phyloP scores from a whole-genome alignment of 2,329 filamentous ascomycete species.

The Lecanosticta acicola region DNA sequence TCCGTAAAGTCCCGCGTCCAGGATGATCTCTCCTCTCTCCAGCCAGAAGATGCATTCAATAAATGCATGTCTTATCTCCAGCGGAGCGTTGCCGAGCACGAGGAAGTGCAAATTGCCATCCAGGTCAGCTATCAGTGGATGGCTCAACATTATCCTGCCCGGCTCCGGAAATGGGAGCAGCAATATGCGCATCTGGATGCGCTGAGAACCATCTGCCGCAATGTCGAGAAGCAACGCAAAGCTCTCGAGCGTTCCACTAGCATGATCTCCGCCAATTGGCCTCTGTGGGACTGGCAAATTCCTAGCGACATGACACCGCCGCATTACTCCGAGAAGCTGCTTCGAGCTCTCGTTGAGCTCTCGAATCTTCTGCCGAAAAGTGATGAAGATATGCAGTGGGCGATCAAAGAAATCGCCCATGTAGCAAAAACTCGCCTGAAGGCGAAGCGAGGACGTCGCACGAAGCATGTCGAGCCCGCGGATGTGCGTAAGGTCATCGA shows the following conservation, averaged over 20 bases:
- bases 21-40: background rate
- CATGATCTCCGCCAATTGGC: background rate
- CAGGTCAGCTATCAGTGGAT: background rate
- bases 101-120: background rate
- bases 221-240: background rate
- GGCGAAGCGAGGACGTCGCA: background rate
- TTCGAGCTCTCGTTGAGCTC: background rate
- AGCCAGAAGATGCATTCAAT: background rate
- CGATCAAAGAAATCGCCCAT: background rate
- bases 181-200: background rate
- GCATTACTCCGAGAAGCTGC: background rate
- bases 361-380: background rate
- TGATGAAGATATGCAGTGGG: background rate
- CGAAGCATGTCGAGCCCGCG: background rate
- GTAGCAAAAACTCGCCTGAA: background rate
- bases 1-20: background rate
- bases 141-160: background rate
- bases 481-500: background rate
- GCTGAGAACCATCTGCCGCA: background rate
- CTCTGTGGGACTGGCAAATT: background rate
- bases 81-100: background rate
- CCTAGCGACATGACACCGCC: background rate
- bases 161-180: background rate
- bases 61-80: background rate
- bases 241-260: background rate